Evolutionary conservation across 192 early-diverging fungal genomes (phyloP), one percentile per base, ranked within the genome.

Genomic region (Podochytrium sp.): DNA sequence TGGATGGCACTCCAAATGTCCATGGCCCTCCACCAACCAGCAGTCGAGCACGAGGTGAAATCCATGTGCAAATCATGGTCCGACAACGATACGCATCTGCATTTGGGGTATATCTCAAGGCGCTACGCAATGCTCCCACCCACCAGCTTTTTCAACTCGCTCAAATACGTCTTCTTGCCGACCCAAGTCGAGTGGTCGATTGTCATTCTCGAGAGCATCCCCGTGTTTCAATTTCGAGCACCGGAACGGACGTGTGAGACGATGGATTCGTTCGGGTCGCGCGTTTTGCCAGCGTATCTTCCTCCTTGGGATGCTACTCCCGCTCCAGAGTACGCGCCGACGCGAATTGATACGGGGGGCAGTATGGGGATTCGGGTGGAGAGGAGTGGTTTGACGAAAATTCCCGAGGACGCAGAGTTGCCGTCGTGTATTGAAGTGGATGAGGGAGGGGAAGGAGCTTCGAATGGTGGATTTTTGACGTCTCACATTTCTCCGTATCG

Each of bases 301-400:
- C 65, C 65, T 6, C 20, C 65, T 14, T 66, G 65, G 65, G 65
- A 66, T 33, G 65, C 41, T 7, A 66, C 65, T 49, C 65, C 65
- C 12, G 65, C 65, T n/a, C 65, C 65, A 18, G 25, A 27, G 35
- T 66, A 66, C n/a, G n/a, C n/a, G n/a, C n/a, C n/a, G n/a, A n/a
- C n/a, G n/a, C n/a, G n/a, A n/a, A n/a, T n/a, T n/a, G n/a, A n/a
- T n/a, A n/a, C n/a, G n/a, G n/a, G n/a, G n/a, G n/a, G n/a, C n/a
- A n/a, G n/a, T n/a, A n/a, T n/a, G n/a, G n/a, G n/a, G n/a, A n/a
- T n/a, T n/a, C n/a, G n/a, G n/a, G n/a, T n/a, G n/a, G n/a, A n/a
- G n/a, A n/a, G n/a, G n/a, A n/a, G n/a, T n/a, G n/a, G n/a, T n/a
- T n/a, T n/a, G n/a, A n/a, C n/a, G n/a, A n/a, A n/a, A n/a, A n/a